phyloP scores from a whole-genome alignment of 2,329 filamentous ascomycete genomes.

The Colletotrichum caudatum region DNA sequence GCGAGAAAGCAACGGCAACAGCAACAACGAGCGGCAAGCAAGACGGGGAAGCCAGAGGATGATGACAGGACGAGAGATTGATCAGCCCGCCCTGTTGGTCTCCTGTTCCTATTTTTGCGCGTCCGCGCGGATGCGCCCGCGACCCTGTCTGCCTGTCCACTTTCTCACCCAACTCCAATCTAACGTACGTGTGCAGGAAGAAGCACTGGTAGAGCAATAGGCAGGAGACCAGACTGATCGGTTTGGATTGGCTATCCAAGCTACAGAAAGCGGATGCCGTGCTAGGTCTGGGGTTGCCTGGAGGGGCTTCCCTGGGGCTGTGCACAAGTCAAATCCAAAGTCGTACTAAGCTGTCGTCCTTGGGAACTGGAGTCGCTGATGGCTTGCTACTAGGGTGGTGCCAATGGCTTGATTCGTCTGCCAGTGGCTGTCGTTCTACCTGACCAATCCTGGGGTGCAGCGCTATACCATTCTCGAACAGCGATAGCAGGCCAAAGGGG shows the following conservation, averaged over 20 bases:
- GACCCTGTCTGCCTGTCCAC: slow-evolving; percentile 36
- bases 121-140: slow-evolving; percentile 21
- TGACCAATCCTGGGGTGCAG: slow-evolving; percentile 31
- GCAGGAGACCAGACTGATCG: slow-evolving; percentile 30
- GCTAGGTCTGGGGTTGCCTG: slow-evolving; percentile 33
- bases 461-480: slow-evolving; percentile 38
- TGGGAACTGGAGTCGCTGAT: slow-evolving; percentile 27
- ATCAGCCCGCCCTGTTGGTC: slow-evolving; percentile 33
- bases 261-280: slow-evolving; percentile 40
- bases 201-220: slow-evolving; percentile 32
- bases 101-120: slow-evolving; percentile 40
- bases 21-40: slow-evolving; percentile 25
- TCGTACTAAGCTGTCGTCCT: slow-evolving; percentile 25
- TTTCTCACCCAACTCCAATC: slow-evolving; percentile 35
- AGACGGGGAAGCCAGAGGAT: slow-evolving; percentile 32
- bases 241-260: slow-evolving; percentile 30
- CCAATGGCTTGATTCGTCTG: slow-evolving; percentile 28
- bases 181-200: slow-evolving; percentile 32
- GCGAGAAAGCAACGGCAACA: slow-evolving; percentile 21
- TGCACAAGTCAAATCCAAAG: slow-evolving; percentile 37
- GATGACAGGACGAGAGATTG: slow-evolving; percentile 31
- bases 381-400: slow-evolving; percentile 32
- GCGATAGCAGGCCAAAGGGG: slow-evolving; percentile 16
- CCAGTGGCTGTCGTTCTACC: slow-evolving; percentile 24
- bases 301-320: slow-evolving; percentile 40